These are phyloP conservation scores for Chlorella vulgaris DNA, from an alignment of 139 green algal genomes.

Conservation along the genomic window DNA sequence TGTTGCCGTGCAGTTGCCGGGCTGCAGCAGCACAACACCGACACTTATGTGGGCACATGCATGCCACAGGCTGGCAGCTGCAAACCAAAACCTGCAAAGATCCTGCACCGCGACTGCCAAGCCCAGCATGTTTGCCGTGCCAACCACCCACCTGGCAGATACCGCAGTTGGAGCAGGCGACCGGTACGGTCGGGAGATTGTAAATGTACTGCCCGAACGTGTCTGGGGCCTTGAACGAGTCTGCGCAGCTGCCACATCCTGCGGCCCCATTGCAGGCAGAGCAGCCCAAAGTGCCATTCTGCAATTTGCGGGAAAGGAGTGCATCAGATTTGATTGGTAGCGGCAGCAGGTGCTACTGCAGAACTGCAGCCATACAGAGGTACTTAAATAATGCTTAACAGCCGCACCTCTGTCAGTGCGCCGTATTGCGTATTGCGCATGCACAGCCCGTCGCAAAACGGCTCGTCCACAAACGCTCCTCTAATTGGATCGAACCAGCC, in stretches of 20 bases:
- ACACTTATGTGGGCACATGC: no score
- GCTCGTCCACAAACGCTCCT: not conserved
- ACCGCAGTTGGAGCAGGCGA: not conserved
- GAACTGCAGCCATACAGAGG: not conserved
- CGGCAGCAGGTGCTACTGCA: not conserved
- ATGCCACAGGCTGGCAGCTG: no score
- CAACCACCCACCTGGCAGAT: not conserved
- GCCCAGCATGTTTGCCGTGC: no score
- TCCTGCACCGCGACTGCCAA: no score
- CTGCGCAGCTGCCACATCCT: not conserved
- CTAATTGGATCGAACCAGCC: not conserved
- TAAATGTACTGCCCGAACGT: not conserved
- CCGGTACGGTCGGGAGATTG: not conserved
- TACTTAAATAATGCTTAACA: no score
- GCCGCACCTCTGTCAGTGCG: no score
- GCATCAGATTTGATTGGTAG: no score
- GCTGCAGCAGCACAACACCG: no score
- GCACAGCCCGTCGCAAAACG: conserved; percentile 20
- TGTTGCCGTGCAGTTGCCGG: no score
- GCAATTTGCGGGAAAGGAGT: not conserved
- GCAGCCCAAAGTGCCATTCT: not conserved
- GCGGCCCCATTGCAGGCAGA: not conserved
- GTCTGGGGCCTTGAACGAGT: not conserved
- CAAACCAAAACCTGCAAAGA: no score
- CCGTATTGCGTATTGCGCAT: no score